Evolutionary conservation across 768 basidiomycete genomes (phyloP).

Genomic region (Termitomyces sp.): DNA sequence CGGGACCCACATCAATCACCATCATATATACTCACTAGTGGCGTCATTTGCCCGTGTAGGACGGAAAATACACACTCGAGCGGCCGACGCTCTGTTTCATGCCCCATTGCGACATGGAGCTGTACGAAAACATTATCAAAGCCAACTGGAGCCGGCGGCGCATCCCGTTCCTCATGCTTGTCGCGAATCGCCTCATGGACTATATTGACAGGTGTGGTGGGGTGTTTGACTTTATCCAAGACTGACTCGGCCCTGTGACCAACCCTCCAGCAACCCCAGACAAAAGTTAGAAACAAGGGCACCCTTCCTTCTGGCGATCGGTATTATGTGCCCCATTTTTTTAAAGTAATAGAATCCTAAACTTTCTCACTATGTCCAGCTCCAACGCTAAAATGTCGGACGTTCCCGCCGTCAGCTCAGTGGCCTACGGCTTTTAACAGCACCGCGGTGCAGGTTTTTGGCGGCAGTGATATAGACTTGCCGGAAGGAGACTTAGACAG

Average conservation of each 20-base stretch:
- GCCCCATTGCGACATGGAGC: constrained; percentile 72
- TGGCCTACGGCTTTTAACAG: constrained; percentile 68
- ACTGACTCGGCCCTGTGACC: background rate
- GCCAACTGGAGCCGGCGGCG: constrained; percentile 50
- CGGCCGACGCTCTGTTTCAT: constrained; percentile 64
- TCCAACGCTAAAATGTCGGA: constrained; percentile 37
- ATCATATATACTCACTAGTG: background rate
- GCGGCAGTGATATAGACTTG: background rate
- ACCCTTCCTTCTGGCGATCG: constrained; percentile 49
- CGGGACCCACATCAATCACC: background rate
- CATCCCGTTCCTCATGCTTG: constrained; percentile 44
- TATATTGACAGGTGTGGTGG: constrained; percentile 58
- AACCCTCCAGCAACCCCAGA: constrained; percentile 40
- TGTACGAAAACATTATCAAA: constrained; percentile 62
- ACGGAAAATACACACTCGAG: constrained; percentile 25
- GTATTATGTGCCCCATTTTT: constrained; percentile 26
- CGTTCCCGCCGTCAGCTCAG: constrained; percentile 41
- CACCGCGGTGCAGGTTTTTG: constrained; percentile 51
- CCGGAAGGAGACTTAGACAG: constrained; percentile 1
- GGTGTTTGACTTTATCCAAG: background rate
- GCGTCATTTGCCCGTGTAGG: constrained; percentile 18
- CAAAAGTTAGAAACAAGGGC: constrained; percentile 43
- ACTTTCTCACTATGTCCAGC: constrained; percentile 30
- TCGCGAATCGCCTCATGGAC: constrained; percentile 62
- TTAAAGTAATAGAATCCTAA: background rate